Conservation (phyloP, 371 early-diverging fungal species). For the Syncephalastrum sp. region DNA sequence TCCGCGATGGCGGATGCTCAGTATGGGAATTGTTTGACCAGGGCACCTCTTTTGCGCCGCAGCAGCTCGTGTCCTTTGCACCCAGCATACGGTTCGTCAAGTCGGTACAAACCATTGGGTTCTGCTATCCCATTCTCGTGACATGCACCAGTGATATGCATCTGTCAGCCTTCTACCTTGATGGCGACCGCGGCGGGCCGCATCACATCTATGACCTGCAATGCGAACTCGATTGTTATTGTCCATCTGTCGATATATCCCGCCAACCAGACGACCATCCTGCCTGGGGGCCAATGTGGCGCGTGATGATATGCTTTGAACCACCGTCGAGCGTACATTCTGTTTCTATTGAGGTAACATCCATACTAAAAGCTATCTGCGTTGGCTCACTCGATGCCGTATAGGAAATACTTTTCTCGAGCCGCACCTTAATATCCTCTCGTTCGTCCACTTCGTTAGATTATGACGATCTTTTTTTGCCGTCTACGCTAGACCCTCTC, state of each 20-base stretch:
- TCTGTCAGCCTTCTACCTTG: constrained; percentile 28
- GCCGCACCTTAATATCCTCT: constrained; percentile 20
- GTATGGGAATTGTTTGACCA: constrained; percentile 27
- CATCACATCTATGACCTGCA: no score
- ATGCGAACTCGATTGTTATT: no score
- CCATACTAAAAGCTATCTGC: no score
- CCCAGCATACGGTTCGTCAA: no score
- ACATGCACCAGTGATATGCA: constrained; percentile 32
- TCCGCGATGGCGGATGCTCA: constrained; percentile 42
- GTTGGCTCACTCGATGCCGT: no score
- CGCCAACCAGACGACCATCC: no score
- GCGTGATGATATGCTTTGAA: constrained; percentile 33
- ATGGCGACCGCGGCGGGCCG: neutral
- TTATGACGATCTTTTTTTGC: constrained; percentile 21
- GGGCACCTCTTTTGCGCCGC: no score
- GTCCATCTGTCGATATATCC: no score
- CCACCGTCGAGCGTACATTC: constrained; percentile 26
- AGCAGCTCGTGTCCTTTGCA: no score
- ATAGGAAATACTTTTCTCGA: constrained; percentile 33
- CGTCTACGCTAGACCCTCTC: constrained; percentile 18
- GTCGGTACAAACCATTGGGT: constrained; percentile 19
- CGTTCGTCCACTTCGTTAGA: constrained; percentile 27
- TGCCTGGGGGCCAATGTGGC: constrained; percentile 3
- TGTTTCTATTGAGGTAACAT: constrained; percentile 20
- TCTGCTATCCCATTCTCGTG: constrained; percentile 32